Evolutionary conservation across 2,329 filamentous ascomycete genomes (phyloP).

Genomic region (Alternaria arborescens): DNA sequence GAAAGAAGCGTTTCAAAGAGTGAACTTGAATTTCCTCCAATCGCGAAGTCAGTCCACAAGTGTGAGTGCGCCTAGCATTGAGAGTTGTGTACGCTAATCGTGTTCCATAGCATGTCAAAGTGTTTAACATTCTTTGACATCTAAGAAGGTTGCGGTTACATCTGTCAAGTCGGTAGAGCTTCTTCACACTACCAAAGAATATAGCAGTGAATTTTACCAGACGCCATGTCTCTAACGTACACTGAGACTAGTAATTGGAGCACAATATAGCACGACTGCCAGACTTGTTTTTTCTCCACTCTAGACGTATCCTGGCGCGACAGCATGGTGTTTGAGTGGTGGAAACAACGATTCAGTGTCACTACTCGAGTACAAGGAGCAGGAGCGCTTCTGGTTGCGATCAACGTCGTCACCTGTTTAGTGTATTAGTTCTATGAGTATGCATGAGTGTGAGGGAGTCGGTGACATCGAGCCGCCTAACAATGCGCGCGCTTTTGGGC

Average conservation of each 20-base stretch:
- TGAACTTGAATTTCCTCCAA: slow-evolving; percentile 12
- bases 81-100: neutral
- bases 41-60: neutral
- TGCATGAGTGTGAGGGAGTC: neutral
- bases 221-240: neutral
- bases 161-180: neutral
- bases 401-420: neutral
- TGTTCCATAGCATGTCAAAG: neutral
- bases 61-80: neutral
- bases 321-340: neutral
- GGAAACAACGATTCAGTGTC: slow-evolving; percentile 1
- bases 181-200: neutral
- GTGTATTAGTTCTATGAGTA: neutral
- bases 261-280: neutral
- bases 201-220: neutral
- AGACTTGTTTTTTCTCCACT: neutral
- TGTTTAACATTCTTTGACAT: neutral
- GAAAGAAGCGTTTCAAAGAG: slow-evolving; percentile 15
- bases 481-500: neutral
- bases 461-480: neutral
- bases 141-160: neutral
- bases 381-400: neutral
- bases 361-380: neutral
- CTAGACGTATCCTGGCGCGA: neutral
- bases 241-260: neutral